Base-by-base conservation (phyloP, 2,329 filamentous ascomycete genomes). In the Fusarium sambucinum region DNA sequence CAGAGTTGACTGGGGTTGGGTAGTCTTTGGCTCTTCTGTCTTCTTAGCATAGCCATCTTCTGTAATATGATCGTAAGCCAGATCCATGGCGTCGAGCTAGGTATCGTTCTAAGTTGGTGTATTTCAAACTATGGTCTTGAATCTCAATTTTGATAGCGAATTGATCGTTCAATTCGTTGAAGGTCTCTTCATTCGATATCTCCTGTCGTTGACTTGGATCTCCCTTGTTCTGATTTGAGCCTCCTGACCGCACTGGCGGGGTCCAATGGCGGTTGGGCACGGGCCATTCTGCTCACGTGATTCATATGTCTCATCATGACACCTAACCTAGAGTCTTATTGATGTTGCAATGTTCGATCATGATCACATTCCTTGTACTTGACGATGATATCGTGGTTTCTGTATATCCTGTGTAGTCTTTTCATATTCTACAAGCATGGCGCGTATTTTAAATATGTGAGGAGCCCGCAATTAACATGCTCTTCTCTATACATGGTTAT, bases 61-160 rank as follows among this genome's bases (percentile, higher is more conserved):
- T 77, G 93, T 90, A 75, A 98, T 97, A 80, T 97, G 94, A 77
- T 99, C 96, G 86, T 98, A 99, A 44, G 94, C 94, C 76, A 96
- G 86, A 87, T 99, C 96, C 96, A 99, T 98, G 69, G 69, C 54
- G 65, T 45, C 48, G 50, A 52, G 46, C 27, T 32, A 45, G 50
- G 46, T 42, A 40, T 52, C 57, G 45, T 12, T 48, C 19, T 27
- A 38, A 27, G 53, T 41, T 25, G 40, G 27, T 65, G 13, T 47
- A 21, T n/a, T 50, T 30, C 40, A 65, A 8, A 17, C 53, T 65
- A 38, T 64, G 7, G 5, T 16, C 29, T 19, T 17, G 27, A 2
- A 8, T 14, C 14, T 13, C 27, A 19, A 16, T 27, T 11, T 7
- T 3, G 29, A 35, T 19, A 51, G 40, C 41, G n/a, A 50, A 29